A percentile compares a stretch with the other conserved stretches of the same genome.
These are phyloP conservation scores for Scytalidium lignicola DNA, from an alignment of 2,329 filamentous ascomycete species.

Conservation along the genomic window DNA sequence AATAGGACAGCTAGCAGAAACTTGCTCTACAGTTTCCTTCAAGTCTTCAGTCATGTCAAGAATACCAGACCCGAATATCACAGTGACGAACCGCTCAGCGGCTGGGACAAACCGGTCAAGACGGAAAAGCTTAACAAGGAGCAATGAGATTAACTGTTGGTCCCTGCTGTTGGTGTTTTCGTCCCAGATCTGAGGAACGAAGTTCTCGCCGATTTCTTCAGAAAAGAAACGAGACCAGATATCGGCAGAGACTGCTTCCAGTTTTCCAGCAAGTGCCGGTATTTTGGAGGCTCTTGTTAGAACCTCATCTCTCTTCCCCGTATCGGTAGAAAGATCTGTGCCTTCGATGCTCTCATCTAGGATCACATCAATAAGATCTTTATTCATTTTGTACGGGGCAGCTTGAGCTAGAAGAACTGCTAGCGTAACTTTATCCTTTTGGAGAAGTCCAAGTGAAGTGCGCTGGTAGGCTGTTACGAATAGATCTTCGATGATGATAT, in stretches of 20 bases:
- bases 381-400: conserved; percentile 94
- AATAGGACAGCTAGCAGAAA: conserved; percentile 78
- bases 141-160: conserved; percentile 72
- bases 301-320: conserved; percentile 59
- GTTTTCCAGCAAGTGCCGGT: conserved; percentile 64
- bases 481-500: conserved; percentile 85
- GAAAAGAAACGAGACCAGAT: conserved; percentile 79
- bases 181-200: conserved; percentile 73
- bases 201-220: conserved; percentile 82
- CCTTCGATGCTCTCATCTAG: conserved; percentile 74
- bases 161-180: conserved; percentile 61
- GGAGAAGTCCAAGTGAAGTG: conserved; percentile 86
- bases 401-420: conserved; percentile 94
- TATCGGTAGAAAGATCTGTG: conserved; percentile 69
- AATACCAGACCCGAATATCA: conserved; percentile 78
- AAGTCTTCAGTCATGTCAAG: conserved; percentile 84
- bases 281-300: conserved; percentile 66
- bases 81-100: conserved; percentile 82
- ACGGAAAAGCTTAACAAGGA: conserved; percentile 91
- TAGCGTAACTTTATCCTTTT: conserved; percentile 90
- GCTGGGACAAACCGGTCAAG: conserved; percentile 92
- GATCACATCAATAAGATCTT: conserved; percentile 77
- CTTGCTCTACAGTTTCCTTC: conserved; percentile 76
- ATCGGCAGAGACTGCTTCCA: conserved; percentile 55
- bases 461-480: conserved; percentile 90